phyloP scores from a whole-genome alignment of 1,284 basidiomycete species.

The Chalciporus sp. region DNA sequence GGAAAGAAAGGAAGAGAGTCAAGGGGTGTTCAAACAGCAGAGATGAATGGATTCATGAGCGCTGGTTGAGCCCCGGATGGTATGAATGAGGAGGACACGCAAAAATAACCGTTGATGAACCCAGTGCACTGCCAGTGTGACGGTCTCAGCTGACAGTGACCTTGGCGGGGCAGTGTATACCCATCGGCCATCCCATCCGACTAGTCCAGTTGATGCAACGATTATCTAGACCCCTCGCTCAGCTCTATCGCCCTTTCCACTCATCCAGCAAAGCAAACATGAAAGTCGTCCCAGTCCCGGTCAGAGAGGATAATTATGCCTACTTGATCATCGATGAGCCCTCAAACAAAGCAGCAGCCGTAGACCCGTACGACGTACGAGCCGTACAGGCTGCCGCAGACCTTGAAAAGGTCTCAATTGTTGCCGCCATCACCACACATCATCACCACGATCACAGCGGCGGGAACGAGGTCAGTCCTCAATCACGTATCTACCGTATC shows the following conservation, averaged over 20 bases:
- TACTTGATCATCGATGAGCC: constrained; percentile 82
- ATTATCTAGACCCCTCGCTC: neutral
- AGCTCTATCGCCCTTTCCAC: constrained; percentile 26
- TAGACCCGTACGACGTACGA: constrained; percentile 83
- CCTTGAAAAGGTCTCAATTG: constrained; percentile 67
- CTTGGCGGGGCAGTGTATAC: no score
- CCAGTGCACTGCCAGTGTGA: neutral
- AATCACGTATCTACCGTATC: neutral
- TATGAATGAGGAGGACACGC: neutral
- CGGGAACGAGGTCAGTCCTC: constrained; percentile 67
- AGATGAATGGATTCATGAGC: neutral
- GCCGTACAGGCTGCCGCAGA: constrained; percentile 75
- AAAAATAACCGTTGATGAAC: neutral
- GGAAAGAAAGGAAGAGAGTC: neutral
- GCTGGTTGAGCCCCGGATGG: neutral
- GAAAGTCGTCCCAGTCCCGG: constrained; percentile 77
- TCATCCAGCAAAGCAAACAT: constrained; percentile 42
- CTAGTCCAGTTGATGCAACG: constrained; percentile 9
- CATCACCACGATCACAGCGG: constrained; percentile 92
- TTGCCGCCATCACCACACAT: constrained; percentile 84
- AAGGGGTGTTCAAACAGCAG: neutral
- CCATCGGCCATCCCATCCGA: no score
- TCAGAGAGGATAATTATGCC: constrained; percentile 86
- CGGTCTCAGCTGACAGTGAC: no score
- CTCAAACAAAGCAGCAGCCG: constrained; percentile 70